Evolutionary conservation across 495 filamentous ascomycete genomes (phyloP), one percentile per base, ranked within the genome.

Genomic region (Penicillium samsonianum): DNA sequence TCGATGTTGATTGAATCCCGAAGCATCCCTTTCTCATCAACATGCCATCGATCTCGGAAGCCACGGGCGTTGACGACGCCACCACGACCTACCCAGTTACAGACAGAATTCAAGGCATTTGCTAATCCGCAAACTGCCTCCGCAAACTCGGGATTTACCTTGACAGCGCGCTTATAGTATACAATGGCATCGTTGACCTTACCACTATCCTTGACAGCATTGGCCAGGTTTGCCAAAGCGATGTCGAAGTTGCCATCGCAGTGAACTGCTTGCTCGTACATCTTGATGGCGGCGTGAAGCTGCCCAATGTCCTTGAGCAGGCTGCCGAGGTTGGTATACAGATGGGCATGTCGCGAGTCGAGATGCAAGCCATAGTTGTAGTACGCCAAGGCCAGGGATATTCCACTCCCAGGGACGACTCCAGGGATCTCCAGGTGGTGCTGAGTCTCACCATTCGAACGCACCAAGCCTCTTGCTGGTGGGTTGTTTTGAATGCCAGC

Each of bases 131-230:
- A 99, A 1, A 98, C 92, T 4, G 94, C 94, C 74, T 98, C 94
- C 12, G 95, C 92, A 74, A 99, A 99, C 22, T 96, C 89, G 0
- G 94, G 94, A 62, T 93, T 99, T 31, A 91, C 85, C 44, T 82
- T 80, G 47, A 99, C 94, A 31, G 94, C 94, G 57, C 92, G 85
- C 61, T 83, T 87, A 76, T 99, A 99, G 69, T 95, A 98, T 17
- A 73, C 73, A 49, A 99, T 97, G 5, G 94, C 95, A 61, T 99
- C 94, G 54, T 84, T 90, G 58, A 96, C 90, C 43, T 87, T 83
- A 11, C 95, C 95, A 67, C 95, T 90, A 70, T 99, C 94, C 73
- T 98, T 99, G 46, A 99, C 94, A 0, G 94, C 94, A 73, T 99
- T 99, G 26, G 94, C 94, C 50, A 99, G 79, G 67, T 99, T 99